Percentiles rank a stretch among this genome's conserved stretches.
Conservation (phyloP, 176 grass and related monocot genomes). For the Oryza officinalis region DNA sequence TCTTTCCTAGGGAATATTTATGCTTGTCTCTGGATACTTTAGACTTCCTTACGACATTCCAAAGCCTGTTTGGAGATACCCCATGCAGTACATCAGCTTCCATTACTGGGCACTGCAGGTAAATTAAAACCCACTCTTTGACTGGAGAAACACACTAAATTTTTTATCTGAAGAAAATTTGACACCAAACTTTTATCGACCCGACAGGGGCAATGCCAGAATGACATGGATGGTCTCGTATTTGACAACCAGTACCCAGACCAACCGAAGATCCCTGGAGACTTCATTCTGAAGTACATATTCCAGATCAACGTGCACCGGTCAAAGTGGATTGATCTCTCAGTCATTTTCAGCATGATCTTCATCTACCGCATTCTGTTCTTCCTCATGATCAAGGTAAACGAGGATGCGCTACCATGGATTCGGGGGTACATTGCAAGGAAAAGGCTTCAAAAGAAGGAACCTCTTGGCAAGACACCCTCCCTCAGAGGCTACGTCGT, state of each 20-base stretch:
- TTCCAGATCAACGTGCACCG: conserved; percentile 83
- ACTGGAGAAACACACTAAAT: not conserved
- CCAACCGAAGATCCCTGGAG: conserved; percentile 84
- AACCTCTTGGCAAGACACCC: conserved; percentile 61
- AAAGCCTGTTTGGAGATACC: conserved; percentile 94
- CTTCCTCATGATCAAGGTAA: conserved; percentile 95
- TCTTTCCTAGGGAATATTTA: conserved; percentile 88
- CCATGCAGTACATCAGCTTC: conserved; percentile 98
- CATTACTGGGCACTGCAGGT: conserved; percentile 99
- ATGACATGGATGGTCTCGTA: conserved; percentile 76
- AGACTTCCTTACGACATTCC: conserved; percentile 94
- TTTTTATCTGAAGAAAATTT: conserved; percentile 27
- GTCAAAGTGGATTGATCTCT: conserved; percentile 83
- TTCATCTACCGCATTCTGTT: conserved; percentile 93
- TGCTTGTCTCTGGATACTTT: conserved; percentile 97
- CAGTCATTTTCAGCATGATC: conserved; percentile 90
- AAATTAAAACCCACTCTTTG: conserved; percentile 11
- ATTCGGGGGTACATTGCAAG: conserved; percentile 75
- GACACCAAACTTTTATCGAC: conserved; percentile 9
- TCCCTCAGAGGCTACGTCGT: conserved; percentile 88
- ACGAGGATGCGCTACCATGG: conserved; percentile 88
- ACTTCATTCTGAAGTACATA: conserved; percentile 80
- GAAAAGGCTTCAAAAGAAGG: conserved; percentile 75
- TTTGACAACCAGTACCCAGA: conserved; percentile 89
- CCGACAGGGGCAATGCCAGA: conserved; percentile 91